Evolutionary conservation across 2,329 filamentous ascomycete genomes (phyloP).

Genomic region (Curvularia verruculosa): DNA sequence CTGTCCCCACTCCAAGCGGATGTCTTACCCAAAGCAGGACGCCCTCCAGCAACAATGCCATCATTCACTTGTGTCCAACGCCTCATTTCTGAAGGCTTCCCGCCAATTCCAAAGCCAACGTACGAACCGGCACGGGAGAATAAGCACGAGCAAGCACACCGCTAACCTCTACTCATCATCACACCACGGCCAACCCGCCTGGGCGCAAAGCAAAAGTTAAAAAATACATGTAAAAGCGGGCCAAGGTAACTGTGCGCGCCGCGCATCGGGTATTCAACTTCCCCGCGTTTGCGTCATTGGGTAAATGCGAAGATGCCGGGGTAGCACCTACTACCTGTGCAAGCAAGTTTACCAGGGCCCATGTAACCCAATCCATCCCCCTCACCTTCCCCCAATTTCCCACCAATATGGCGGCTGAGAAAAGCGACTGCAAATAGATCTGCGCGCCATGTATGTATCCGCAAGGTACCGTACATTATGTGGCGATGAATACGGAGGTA

Average conservation of each 20-base stretch:
- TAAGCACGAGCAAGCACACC: conserved; percentile 13
- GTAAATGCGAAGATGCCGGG: neutral
- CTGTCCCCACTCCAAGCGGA: conserved; percentile 7
- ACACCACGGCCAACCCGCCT: conserved; percentile 19
- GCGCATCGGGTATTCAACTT: conserved; percentile 2
- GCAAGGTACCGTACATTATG: neutral
- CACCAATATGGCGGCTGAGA: neutral
- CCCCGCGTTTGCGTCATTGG: conserved; percentile 16
- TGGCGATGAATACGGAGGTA: neutral
- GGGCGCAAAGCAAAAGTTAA: too few species aligned
- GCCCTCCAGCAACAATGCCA: conserved; percentile 7
- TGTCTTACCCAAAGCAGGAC: conserved; percentile 23
- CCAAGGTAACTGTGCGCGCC: too few species aligned
- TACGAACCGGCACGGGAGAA: conserved; percentile 3
- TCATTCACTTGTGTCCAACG: neutral
- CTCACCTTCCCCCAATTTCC: neutral
- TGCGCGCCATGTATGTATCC: neutral
- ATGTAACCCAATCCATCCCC: too few species aligned
- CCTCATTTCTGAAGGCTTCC: neutral
- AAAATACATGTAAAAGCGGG: too few species aligned
- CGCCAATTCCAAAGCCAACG: neutral
- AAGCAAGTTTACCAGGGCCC: neutral
- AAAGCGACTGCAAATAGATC: neutral
- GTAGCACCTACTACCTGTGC: too few species aligned
- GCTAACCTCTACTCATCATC: conserved; percentile 28